Evolutionary conservation across 2,329 filamentous ascomycete species (phyloP).

Genomic region (Biscogniauxia mediterranea): DNA sequence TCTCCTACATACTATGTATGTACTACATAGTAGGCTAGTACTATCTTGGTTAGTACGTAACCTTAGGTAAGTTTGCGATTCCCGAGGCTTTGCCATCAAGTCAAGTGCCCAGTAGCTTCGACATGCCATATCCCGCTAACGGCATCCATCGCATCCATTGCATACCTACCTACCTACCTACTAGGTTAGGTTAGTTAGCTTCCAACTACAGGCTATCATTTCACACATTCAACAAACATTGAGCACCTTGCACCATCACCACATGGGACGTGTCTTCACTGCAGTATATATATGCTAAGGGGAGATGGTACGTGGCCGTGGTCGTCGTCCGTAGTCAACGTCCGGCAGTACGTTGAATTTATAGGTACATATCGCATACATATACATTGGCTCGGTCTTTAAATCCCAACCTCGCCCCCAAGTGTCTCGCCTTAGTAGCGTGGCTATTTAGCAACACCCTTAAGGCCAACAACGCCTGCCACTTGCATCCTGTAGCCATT

Average conservation of each 20-base stretch:
- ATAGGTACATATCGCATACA: slow-evolving; percentile 6
- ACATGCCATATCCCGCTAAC: too few species aligned
- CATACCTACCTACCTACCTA: too few species aligned
- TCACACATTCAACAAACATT: not conserved
- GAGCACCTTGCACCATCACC: not conserved
- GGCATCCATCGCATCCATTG: too few species aligned
- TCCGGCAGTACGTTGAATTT: not conserved
- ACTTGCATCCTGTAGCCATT: not conserved
- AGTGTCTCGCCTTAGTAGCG: not conserved
- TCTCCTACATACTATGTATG: too few species aligned
- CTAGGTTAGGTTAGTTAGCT: too few species aligned
- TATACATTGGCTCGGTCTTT: slow-evolving; percentile 11
- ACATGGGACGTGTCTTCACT: not conserved
- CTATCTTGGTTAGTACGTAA: too few species aligned
- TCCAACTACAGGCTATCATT: too few species aligned
- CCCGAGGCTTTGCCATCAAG: too few species aligned
- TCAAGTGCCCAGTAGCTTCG: too few species aligned
- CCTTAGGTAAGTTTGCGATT: not conserved
- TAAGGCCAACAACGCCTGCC: not conserved
- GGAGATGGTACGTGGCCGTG: not conserved
- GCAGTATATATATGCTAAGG: not conserved
- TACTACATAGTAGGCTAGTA: too few species aligned
- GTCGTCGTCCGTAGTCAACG: not conserved
- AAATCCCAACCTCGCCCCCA: not conserved
- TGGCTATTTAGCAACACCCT: not conserved